Base-by-base conservation (phyloP, 1,284 basidiomycete species). In the Takashimella koratensis region DNA sequence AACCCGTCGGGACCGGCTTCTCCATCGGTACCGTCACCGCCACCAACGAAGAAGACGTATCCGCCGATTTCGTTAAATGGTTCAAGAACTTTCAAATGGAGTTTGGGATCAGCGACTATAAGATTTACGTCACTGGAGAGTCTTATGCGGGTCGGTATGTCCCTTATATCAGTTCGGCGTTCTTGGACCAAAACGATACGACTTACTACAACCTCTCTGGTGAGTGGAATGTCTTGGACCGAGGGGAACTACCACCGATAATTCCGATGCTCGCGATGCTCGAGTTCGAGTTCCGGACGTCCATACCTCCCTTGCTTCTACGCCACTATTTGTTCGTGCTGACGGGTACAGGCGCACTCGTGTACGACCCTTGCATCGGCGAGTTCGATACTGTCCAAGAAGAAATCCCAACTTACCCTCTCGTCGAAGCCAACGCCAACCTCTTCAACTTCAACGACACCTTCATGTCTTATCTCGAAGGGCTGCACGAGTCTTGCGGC, bases 1-100 rank as follows among this genome's bases (percentile, higher is more conserved):
- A 92, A 63, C 90, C 90, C 0, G 83, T 90, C 23, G 86, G 87
- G 5, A 89, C 87, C 0, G 90, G 90, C 1, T 91, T 86, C 68
- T 86, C 86, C 0, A 83, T 84, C 59, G 90, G 90, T 4, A 79
- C 64, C 6, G 86, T 86, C 1, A 82, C 84, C 55, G 84, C 85
- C 53, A 77, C 47, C 2, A 66, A 68, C 41, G 65, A 77, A 50
- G 56, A 60, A 8, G 68, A 73, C 44, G 62, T 74, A n/a, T 72
- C 74, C 0, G 57, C 58, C 4, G 63, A 76, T 45, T 75, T 79
- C 50, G 46, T 61, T 23, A 43, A 53, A 41, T 65, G 54, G 48
- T 54, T 65, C 47, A 56, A 57, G 51, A 58, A 63, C 45, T 65
- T 58, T 45, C 45, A 63, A 43, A 36, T 52, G 8, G 24, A 19